Percentiles rank a stretch among this genome's conserved stretches.
phyloP scores from a whole-genome alignment of 768 basidiomycete species.

The Pholiota microspora region DNA sequence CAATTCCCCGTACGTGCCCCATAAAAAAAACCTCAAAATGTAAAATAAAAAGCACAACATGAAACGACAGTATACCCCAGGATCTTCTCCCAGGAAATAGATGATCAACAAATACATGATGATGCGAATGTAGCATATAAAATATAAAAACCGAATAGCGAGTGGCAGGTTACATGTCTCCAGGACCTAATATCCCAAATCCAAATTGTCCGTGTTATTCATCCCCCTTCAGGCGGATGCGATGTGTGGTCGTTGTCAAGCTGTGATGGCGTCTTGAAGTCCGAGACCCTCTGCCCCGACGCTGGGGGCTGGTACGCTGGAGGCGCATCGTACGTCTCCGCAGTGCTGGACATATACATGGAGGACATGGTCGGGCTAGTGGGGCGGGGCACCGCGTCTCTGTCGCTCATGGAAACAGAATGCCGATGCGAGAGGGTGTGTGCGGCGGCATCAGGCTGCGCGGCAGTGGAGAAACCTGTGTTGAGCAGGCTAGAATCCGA shows the following conservation, averaged over 20 bases:
- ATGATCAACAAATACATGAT: no score
- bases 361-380: background rate
- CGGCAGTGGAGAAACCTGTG: background rate
- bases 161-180: background rate
- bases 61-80: no score
- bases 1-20: no score
- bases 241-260: background rate
- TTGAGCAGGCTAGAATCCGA: no score
- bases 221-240: background rate
- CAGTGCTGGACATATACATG: background rate
- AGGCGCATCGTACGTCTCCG: background rate
- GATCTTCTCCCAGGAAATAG: no score
- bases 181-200: background rate
- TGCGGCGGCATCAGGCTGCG: background rate
- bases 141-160: background rate
- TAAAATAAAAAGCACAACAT: no score
- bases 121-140: background rate
- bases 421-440: background rate
- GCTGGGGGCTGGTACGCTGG: background rate
- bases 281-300: background rate
- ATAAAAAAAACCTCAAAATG: no score
- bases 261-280: background rate
- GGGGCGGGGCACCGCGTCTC: background rate
- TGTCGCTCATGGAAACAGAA: background rate
- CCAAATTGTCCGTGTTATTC: background rate